Conservation (phyloP, 2,329 filamentous ascomycete species). For the Colletotrichum spaethianum region DNA sequence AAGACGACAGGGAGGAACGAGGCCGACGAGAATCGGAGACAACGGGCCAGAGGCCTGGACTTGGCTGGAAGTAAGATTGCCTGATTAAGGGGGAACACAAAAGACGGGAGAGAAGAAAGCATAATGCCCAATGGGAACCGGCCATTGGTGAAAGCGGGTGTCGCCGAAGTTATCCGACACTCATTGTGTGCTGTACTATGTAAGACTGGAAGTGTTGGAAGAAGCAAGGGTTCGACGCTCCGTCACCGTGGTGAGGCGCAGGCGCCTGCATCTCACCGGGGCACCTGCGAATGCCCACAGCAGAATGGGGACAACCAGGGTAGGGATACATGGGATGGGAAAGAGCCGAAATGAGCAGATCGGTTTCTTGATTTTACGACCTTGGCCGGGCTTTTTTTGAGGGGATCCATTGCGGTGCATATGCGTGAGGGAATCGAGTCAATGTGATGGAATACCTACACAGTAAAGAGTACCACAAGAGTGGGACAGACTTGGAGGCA, state of each 20-base stretch:
- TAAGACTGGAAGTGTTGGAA: not conserved
- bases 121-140: not conserved
- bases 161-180: not conserved
- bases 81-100: not conserved
- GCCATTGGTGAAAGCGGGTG: not conserved
- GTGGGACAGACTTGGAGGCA: too few relatives aligned
- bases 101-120: slow-evolving; percentile 18
- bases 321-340: slow-evolving; percentile 28
- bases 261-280: slow-evolving; percentile 30
- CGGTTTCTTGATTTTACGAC: slow-evolving; percentile 26
- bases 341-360: slow-evolving; percentile 38
- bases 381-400: not conserved
- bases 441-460: not conserved
- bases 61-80: not conserved
- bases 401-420: not conserved
- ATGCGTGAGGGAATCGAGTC: slow-evolving; percentile 11
- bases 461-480: too few relatives aligned
- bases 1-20: not conserved
- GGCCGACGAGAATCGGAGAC: not conserved
- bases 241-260: slow-evolving; percentile 28
- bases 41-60: not conserved
- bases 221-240: slow-evolving; percentile 22
- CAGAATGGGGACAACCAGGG: slow-evolving; percentile 13
- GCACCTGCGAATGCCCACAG: slow-evolving; percentile 21
- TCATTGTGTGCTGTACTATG: too few relatives aligned